Percentiles rank a stretch among this genome's conserved stretches.
These are phyloP conservation scores for Diversispora epigaea DNA, from an alignment of 192 early-diverging fungal genomes.

Conservation along the genomic window DNA sequence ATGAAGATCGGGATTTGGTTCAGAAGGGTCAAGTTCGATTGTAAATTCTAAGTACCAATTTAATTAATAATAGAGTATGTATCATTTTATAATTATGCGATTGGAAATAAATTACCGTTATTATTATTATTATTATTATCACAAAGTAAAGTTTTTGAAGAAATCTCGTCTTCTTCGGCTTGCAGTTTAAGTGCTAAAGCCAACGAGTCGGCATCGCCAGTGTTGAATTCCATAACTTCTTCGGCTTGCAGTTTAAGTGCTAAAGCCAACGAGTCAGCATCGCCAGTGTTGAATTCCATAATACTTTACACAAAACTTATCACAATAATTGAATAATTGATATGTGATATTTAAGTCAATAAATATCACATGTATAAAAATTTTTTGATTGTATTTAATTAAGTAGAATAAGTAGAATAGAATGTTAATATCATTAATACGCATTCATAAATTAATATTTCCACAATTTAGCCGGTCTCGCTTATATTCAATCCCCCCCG, in stretches of 20 bases:
- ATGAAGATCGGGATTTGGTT: conserved; percentile 53
- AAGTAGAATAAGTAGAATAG: too few relatives aligned
- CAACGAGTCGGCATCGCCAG: conserved; percentile 10
- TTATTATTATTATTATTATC: not conserved
- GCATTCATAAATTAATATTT: too few relatives aligned
- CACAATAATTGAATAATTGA: not conserved
- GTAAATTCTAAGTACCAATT: not conserved
- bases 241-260: not conserved
- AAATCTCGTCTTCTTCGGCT: not conserved
- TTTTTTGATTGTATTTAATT: too few relatives aligned
- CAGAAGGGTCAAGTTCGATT: not conserved
- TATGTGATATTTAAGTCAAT: too few relatives aligned
- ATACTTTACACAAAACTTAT: too few relatives aligned
- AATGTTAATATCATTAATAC: too few relatives aligned
- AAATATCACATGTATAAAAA: too few relatives aligned
- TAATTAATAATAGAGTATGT: too few relatives aligned
- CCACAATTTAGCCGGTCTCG: not conserved
- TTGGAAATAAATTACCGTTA: not conserved
- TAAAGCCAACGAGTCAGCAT: too few relatives aligned
- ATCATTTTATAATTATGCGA: not conserved
- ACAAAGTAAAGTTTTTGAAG: too few relatives aligned
- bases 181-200: conserved; percentile 15
- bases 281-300: not conserved
- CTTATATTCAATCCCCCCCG: not conserved
- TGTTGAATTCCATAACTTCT: not conserved